Evolutionary conservation across 1,284 basidiomycete genomes (phyloP), one percentile per base, ranked within the genome.

Genomic region (Heterobasidion annosum): DNA sequence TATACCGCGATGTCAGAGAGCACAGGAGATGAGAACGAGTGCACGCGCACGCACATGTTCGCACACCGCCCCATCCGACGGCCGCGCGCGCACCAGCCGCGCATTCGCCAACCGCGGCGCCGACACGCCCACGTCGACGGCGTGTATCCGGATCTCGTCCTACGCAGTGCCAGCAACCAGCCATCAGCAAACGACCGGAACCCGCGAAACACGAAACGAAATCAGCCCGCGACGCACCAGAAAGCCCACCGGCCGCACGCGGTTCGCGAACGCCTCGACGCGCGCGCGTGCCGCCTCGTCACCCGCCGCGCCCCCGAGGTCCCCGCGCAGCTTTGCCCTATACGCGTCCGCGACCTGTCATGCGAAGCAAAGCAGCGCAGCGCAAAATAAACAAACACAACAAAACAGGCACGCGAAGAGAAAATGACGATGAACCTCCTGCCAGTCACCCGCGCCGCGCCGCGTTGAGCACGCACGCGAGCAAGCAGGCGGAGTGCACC

Each of bases 91-190:
- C 55, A 67, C 72, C 45, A 77, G 66, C 19, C 75, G 78, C 12
- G 84, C 83, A 61, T 82, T 78, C 52, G 73, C 78, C 25, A 91
- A 61, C 19, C 72, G 74, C 12, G 88, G 88, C 0, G 88, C 88
- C 8, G 83, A 81, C 8, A 73, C 69, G 8, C 88, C 88, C 46
- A 91, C 71, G 62, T 89, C 77, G 7, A 91, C 79, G 1, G 87
- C 82, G 62, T 89, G 85, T 13, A 92, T 75, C 53, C 79, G 81
- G 56, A 91, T 87, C 59, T 82, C 75, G 60, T 89, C 88, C 88
- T 91, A 16, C 25, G 33, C 4, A 4, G n/a, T 3, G 45, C n/a
- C 37, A 7, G 6, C 2, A 55, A n/a, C 43, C 53, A 54, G 56
- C 33, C 3, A 5, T 40, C 42, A 10, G 8, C 16, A 34, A 50